A percentile compares a stretch with the other conserved stretches of the same genome.
Conservation (phyloP, 192 early-diverging fungal species). For the Coemansia sp. region DNA sequence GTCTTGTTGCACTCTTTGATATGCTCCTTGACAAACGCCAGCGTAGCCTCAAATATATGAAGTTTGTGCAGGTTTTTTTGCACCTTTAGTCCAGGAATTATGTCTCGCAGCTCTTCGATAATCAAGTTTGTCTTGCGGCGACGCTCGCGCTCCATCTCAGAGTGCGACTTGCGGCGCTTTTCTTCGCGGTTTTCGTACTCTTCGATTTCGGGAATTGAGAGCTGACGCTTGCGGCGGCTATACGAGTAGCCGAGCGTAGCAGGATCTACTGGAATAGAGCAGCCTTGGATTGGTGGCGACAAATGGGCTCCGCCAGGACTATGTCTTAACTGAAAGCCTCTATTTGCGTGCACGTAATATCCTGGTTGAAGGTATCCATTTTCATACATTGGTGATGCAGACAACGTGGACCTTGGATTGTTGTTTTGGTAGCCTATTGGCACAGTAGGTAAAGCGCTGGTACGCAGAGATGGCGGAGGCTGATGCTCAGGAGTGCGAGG, state of each 20-base stretch:
- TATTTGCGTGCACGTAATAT: not conserved
- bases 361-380: not conserved
- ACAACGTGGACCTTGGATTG: not conserved
- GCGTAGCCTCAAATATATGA: constrained; percentile 38
- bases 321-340: not conserved
- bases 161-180: constrained; percentile 78
- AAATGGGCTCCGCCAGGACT: not conserved
- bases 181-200: constrained; percentile 55
- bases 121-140: constrained; percentile 85
- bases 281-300: not conserved
- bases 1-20: not conserved
- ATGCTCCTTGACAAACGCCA: constrained; percentile 37
- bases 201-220: not conserved
- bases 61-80: constrained; percentile 31
- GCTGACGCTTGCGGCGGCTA: not conserved
- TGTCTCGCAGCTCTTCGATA: constrained; percentile 69
- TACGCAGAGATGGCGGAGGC: not conserved
- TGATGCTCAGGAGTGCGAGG: not conserved
- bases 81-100: constrained; percentile 58
- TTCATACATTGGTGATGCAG: not conserved
- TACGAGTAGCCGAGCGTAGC: not conserved
- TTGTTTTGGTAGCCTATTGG: not conserved
- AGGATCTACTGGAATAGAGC: not conserved
- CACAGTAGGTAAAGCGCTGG: not conserved
- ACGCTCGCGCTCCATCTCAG: constrained; percentile 78